These are phyloP conservation scores for Torulaspora pretoriensis DNA, from an alignment of 1,139 yeast genomes.

Conservation along the genomic window DNA sequence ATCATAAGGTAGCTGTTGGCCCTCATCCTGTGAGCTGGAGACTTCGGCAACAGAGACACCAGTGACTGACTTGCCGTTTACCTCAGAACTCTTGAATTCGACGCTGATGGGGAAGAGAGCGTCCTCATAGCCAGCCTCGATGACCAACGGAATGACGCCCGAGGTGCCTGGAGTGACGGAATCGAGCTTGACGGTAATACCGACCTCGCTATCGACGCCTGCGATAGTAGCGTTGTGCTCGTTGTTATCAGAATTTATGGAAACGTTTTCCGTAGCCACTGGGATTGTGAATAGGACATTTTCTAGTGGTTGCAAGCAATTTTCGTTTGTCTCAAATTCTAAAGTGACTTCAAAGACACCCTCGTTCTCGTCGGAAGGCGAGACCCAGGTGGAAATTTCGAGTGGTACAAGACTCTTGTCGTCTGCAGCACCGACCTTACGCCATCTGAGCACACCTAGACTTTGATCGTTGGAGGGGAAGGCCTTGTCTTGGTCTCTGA, in stretches of 20 bases:
- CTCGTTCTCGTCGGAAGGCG: constrained; percentile 50
- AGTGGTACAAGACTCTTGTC: constrained; percentile 60
- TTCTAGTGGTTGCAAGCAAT: constrained; percentile 48
- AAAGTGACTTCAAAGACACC: constrained; percentile 68
- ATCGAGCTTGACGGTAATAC: constrained; percentile 53
- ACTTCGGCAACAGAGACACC: constrained; percentile 46
- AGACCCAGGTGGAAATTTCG: constrained; percentile 81
- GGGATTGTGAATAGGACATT: constrained; percentile 67
- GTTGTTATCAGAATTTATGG: constrained; percentile 47
- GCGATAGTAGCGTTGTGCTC: constrained; percentile 45
- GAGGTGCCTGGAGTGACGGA: constrained; percentile 48
- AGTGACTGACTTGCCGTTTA: constrained; percentile 42
- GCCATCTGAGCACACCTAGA: constrained; percentile 90
- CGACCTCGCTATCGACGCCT: constrained; percentile 50
- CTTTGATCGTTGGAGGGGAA: constrained; percentile 92
- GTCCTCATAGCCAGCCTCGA: constrained; percentile 76
- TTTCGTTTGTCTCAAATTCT: constrained; percentile 69
- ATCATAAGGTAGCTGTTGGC: constrained; percentile 63
- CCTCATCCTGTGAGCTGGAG: constrained; percentile 38
- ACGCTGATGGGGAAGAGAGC: constrained; percentile 72
- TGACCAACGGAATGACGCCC: constrained; percentile 77
- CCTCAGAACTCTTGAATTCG: constrained; percentile 20
- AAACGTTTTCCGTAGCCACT: constrained; percentile 51
- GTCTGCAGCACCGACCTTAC: constrained; percentile 59
- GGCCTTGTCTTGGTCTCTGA: constrained; percentile 71